Conservation (phyloP, 306 rosid species). For the Fragaria vesca region DNA sequence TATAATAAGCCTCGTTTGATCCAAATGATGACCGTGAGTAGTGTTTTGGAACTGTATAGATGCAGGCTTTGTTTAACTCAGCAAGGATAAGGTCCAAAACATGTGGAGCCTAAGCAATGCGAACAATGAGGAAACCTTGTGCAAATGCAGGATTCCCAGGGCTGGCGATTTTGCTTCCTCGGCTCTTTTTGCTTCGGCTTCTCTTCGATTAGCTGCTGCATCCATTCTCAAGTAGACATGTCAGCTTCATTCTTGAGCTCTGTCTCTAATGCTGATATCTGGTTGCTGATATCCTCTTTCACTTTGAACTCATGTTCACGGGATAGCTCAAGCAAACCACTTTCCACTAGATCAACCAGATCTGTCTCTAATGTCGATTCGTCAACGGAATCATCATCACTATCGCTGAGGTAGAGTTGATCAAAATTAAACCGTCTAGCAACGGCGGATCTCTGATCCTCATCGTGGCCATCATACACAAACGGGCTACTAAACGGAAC, state of each 20-base stretch:
- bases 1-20: slow-evolving; percentile 65
- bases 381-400: slow-evolving; percentile 51
- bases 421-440: slow-evolving; percentile 50
- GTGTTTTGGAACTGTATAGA: slow-evolving; percentile 90
- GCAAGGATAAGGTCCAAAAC: slow-evolving; percentile 81
- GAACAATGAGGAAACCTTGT: slow-evolving; percentile 68
- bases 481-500: slow-evolving; percentile 44
- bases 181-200: slow-evolving; percentile 55
- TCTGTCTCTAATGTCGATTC: slow-evolving; percentile 11
- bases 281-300: slow-evolving; percentile 77
- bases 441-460: slow-evolving; percentile 27
- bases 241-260: slow-evolving; percentile 50
- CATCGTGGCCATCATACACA: slow-evolving; percentile 41
- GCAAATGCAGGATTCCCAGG: slow-evolving; percentile 65
- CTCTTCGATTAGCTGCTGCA: too few species aligned
- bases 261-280: slow-evolving; percentile 58
- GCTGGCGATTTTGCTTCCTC: slow-evolving; percentile 52
- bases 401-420: slow-evolving; percentile 51
- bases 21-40: slow-evolving; percentile 59
- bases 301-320: slow-evolving; percentile 59
- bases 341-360: slow-evolving; percentile 52
- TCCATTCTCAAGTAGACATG: slow-evolving; percentile 26
- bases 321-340: slow-evolving; percentile 56
- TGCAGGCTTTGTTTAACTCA: slow-evolving; percentile 77
- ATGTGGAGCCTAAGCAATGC: slow-evolving; percentile 73